Conservation (phyloP, 2,329 filamentous ascomycete species). For the Cytospora paraplurivora region DNA sequence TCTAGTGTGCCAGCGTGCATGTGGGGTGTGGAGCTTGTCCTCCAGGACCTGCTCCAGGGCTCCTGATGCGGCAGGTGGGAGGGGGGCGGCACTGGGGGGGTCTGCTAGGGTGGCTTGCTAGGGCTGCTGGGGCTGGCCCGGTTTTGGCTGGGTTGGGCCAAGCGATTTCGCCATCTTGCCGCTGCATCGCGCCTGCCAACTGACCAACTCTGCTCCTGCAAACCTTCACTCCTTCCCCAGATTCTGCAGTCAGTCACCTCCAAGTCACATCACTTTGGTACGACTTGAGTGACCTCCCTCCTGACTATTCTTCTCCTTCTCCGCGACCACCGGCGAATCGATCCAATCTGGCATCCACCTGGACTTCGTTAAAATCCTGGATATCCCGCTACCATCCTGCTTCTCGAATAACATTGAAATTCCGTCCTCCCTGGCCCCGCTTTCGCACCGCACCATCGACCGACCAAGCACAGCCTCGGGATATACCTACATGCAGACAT, state of each 20-base stretch:
- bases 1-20: constrained; percentile 1
- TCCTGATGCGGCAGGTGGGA: not conserved
- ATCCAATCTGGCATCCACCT: not conserved
- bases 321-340: constrained; percentile 13
- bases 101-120: not conserved
- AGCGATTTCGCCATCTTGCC: constrained; percentile 28
- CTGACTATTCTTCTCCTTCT: constrained; percentile 6
- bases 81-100: too few relatives aligned
- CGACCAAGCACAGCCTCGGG: too few relatives aligned
- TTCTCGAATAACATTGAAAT: constrained; percentile 1
- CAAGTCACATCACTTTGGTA: not conserved
- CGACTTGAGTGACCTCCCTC: constrained; percentile 1
- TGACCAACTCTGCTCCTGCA: too few relatives aligned
- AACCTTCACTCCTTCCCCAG: too few relatives aligned
- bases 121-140: not conserved
- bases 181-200: constrained; percentile 27
- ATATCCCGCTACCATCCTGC: not conserved
- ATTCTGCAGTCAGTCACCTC: not conserved
- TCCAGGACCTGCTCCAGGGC: not conserved
- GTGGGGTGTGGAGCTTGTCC: not conserved
- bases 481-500: too few relatives aligned
- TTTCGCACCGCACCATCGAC: not conserved
- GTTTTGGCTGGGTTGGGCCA: not conserved
- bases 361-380: not conserved
- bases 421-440: not conserved